These are phyloP conservation scores for Cutaneotrichosporon spelunceum DNA, from an alignment of 1,284 basidiomycete species.

Conservation along the genomic window DNA sequence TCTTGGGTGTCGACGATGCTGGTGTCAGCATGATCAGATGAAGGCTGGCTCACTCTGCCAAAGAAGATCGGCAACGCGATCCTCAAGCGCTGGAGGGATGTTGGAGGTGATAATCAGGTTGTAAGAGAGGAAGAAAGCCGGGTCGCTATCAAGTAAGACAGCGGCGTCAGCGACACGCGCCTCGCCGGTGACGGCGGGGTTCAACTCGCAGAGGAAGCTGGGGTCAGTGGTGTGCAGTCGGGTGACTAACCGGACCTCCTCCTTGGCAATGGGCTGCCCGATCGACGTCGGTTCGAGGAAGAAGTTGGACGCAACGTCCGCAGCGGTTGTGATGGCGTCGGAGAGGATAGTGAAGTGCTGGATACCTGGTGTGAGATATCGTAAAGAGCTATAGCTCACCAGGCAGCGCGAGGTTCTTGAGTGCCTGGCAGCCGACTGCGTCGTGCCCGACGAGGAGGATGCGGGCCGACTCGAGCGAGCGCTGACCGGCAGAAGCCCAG, in stretches of 20 bases:
- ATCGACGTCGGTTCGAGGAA: constrained; percentile 77
- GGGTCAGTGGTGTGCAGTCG: constrained; percentile 7
- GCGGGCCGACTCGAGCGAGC: constrained; percentile 79
- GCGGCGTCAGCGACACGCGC: constrained; percentile 63
- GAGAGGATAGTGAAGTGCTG: constrained; percentile 89
- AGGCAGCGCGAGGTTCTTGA: constrained; percentile 94
- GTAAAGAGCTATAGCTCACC: constrained; percentile 49
- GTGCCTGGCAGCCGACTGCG: constrained; percentile 75
- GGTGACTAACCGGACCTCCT: constrained; percentile 61
- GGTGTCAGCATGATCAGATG: constrained; percentile 14
- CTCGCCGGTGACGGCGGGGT: constrained; percentile 74
- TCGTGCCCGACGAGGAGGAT: constrained; percentile 76
- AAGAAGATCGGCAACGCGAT: constrained; percentile 62
- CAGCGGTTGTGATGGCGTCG: constrained; percentile 59
- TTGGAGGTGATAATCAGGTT: constrained; percentile 84
- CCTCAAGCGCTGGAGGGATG: constrained; percentile 59
- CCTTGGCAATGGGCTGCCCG: constrained; percentile 72
- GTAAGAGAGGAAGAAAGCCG: constrained; percentile 59
- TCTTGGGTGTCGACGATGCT: constrained; percentile 38
- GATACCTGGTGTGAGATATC: constrained; percentile 56
- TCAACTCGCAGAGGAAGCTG: constrained; percentile 72
- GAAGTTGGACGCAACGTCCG: constrained; percentile 93
- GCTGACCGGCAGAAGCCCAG: constrained; percentile 92
- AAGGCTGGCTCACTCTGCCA: constrained; percentile 57
- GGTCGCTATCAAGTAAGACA: constrained; percentile 60